Base-by-base conservation (phyloP, 2,329 filamentous ascomycete species). In the Nothophoma quercina region DNA sequence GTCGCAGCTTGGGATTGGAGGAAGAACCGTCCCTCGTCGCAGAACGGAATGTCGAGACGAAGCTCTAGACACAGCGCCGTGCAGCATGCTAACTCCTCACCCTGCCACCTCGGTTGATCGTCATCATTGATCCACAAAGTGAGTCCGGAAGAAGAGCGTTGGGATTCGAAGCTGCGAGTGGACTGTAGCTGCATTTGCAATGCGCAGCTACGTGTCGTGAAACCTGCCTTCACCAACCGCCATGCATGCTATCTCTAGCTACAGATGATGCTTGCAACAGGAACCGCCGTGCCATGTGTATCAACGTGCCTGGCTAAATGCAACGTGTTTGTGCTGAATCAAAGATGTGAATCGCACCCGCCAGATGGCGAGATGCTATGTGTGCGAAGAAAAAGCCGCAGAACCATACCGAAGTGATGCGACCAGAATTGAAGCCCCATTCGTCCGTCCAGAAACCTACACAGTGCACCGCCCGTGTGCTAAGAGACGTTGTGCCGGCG, bases 191-290 rank as follows among this genome's bases (percentile, higher is more conserved):
- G 56, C 57, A 51, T 59, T 58, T 19, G 44, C 41, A 38, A 35
- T 56, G 59, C 57, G 55, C 48, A 56, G 42, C 54, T 65, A 64
- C 60, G 61, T 64, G 63, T 68, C 62, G 60, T 59, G 60, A 45
- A 59, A 59, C 46, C 41, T 58, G 60, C 56, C 16, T 43, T 12
- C 29, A 35, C 42, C 49, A 46, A 42, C 36, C 38, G 34, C 22
- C 33, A 48, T 43, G 39, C 50, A 33, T 38, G 39, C 22, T 48
- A 43, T 40, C 38, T 39, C 50, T 48, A 48, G 43, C 43, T 53
- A 53, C 43, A 43, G 36, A 39, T 34, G 30, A 48, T 43, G 43
- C 39, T 43, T 53, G 50, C 33, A 48, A 61, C 55, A 55, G 55
- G 49, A 62, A 50, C 36, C 52, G 53, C 51, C 53, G 43, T 56